Percentiles rank a stretch among this genome's conserved stretches.
Evolutionary conservation across 768 basidiomycete genomes (phyloP).

Genomic region (Chlorophyllum brunneum): DNA sequence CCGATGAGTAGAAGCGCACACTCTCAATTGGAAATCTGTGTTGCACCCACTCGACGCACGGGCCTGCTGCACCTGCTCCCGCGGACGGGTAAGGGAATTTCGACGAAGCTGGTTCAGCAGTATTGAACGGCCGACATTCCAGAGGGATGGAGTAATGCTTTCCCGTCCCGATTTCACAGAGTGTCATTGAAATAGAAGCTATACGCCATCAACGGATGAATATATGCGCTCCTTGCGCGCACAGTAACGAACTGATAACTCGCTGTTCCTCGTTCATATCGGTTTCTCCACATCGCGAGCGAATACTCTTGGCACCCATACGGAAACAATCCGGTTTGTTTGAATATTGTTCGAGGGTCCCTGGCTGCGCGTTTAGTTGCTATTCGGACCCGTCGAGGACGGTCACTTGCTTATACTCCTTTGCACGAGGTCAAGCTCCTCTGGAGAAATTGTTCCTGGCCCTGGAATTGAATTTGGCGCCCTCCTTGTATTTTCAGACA

Average conservation of each 20-base stretch:
- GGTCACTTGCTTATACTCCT: slow-evolving; percentile 2
- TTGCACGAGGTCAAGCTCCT: slow-evolving; percentile 3
- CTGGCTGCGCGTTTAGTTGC: slow-evolving; percentile 20
- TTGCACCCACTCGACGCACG: slow-evolving; percentile 30
- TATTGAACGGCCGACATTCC: slow-evolving; percentile 49
- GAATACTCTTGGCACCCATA: slow-evolving; percentile 41
- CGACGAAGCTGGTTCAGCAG: slow-evolving; percentile 9
- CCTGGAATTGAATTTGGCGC: background rate
- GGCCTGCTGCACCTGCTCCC: slow-evolving; percentile 38
- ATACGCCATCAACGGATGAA: slow-evolving; percentile 1
- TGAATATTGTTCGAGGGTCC: slow-evolving; percentile 32
- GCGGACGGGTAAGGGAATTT: slow-evolving; percentile 17
- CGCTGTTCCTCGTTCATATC: slow-evolving; percentile 57
- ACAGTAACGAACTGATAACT: slow-evolving; percentile 42
- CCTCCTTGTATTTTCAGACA: background rate
- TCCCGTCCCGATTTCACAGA: slow-evolving; percentile 77
- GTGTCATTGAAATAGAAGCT: slow-evolving; percentile 77
- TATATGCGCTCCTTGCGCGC: background rate
- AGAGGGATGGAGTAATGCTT: slow-evolving; percentile 62
- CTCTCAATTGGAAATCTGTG: background rate
- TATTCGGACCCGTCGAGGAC: background rate
- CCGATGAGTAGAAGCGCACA: background rate
- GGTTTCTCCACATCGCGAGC: slow-evolving; percentile 48
- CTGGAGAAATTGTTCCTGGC: background rate
- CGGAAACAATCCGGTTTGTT: slow-evolving; percentile 60